phyloP scores from a whole-genome alignment of 768 basidiomycete species.

The Pisolithus sp. region DNA sequence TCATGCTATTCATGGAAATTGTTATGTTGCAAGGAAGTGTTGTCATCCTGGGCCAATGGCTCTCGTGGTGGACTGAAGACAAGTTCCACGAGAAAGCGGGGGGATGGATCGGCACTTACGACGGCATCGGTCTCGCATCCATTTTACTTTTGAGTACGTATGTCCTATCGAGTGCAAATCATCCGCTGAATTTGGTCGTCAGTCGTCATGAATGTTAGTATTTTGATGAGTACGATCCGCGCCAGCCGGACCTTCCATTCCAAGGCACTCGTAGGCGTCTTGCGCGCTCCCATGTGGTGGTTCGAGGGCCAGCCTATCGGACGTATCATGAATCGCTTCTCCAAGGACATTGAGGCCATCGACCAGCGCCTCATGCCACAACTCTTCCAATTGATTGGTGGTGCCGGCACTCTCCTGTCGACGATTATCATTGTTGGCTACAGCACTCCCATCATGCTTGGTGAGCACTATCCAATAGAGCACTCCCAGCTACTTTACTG shows the following conservation, averaged over 20 bases:
- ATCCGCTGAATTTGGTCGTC: neutral
- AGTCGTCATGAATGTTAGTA: conserved; percentile 21
- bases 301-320: conserved; percentile 34
- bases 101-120: conserved; percentile 24
- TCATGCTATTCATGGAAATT: conserved; percentile 15
- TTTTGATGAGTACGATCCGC: conserved; percentile 21
- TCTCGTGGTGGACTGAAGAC: conserved; percentile 26
- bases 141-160: conserved; percentile 16
- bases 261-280: conserved; percentile 16
- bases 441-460: conserved; percentile 27
- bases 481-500: conserved; percentile 12
- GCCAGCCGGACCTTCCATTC: conserved; percentile 24
- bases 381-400: conserved; percentile 21
- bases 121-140: conserved; percentile 20
- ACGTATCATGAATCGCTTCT: conserved; percentile 43
- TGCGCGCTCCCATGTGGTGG: conserved; percentile 24
- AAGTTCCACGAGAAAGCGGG: conserved; percentile 17
- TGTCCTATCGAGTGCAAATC: neutral
- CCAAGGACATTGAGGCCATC: conserved; percentile 35
- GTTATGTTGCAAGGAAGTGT: conserved; percentile 19
- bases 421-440: conserved; percentile 19
- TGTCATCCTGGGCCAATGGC: conserved; percentile 23
- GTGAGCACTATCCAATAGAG: conserved; percentile 26
- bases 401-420: conserved; percentile 19
- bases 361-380: conserved; percentile 32